phyloP scores from a whole-genome alignment of 2,329 filamentous ascomycete genomes.

The Aurifilum marmelostoma region DNA sequence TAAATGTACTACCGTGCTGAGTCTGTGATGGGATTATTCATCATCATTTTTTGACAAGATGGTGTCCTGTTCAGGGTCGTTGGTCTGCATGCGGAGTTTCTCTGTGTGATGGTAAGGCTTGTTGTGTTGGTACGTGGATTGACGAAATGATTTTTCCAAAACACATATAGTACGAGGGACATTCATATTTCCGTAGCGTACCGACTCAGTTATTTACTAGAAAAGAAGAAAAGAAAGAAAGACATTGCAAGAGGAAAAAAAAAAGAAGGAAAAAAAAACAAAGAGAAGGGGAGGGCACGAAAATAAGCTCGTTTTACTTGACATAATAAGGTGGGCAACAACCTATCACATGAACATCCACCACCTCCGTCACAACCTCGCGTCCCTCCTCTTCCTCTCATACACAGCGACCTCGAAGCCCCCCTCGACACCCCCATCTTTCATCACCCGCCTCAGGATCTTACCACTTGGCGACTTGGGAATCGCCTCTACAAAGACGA shows the following conservation, averaged over 20 bases:
- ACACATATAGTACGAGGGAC: too few relatives aligned
- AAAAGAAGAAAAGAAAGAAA: background rate
- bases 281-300: background rate
- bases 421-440: slow-evolving; percentile 42
- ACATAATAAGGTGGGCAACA: too few relatives aligned
- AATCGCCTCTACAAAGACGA: slow-evolving; percentile 67
- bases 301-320: background rate
- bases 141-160: background rate
- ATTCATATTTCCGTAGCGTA: background rate
- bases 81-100: background rate
- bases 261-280: background rate
- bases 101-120: background rate
- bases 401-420: slow-evolving; percentile 44
- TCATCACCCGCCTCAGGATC: slow-evolving; percentile 47
- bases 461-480: slow-evolving; percentile 67
- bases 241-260: too few relatives aligned
- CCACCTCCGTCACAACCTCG: slow-evolving; percentile 58
- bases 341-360: too few relatives aligned
- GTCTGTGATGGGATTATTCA: background rate
- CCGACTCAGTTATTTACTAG: background rate
- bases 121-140: background rate
- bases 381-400: slow-evolving; percentile 59
- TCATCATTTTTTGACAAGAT: background rate
- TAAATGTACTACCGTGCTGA: background rate
- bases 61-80: background rate